phyloP scores from a whole-genome alignment of 2,329 filamentous ascomycete genomes.

The Cryoendolithus antarcticus region DNA sequence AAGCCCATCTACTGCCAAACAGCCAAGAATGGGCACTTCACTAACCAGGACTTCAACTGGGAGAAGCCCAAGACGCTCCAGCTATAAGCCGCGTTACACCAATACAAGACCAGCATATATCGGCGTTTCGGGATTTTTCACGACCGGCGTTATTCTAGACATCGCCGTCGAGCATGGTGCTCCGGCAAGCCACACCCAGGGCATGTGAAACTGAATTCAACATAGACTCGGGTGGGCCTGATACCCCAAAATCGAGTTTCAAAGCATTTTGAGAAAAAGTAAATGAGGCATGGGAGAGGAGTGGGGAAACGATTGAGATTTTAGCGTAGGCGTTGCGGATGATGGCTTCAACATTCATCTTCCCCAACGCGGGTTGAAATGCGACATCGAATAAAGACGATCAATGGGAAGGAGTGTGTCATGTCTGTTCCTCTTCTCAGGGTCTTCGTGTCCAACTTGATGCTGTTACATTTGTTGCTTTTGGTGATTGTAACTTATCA shows the following conservation, averaged over 20 bases:
- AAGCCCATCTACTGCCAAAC: conserved; percentile 98
- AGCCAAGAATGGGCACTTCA: conserved; percentile 99
- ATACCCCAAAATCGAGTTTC: conserved; percentile 12
- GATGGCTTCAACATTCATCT: conserved; percentile 15
- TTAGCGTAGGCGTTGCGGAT: conserved; percentile 16
- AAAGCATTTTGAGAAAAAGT: conserved; percentile 1
- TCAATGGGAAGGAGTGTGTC: background rate
- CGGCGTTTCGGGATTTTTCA: conserved; percentile 1
- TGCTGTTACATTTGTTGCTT: conserved; percentile 2
- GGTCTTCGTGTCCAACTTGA: background rate
- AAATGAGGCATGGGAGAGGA: conserved; percentile 6
- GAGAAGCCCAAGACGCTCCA: conserved; percentile 94
- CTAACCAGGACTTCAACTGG: conserved; percentile 95
- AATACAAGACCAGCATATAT: conserved; percentile 5
- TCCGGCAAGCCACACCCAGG: conserved; percentile 5
- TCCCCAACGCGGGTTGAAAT: too few relatives aligned
- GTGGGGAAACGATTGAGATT: conserved; percentile 5
- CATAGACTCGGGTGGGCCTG: conserved; percentile 13
- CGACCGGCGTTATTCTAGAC: conserved; percentile 1
- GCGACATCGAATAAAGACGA: conserved; percentile 2
- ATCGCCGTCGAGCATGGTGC: conserved; percentile 5
- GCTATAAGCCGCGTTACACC: conserved; percentile 49
- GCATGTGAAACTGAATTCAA: conserved; percentile 13
- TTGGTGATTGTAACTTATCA: conserved; percentile 2
- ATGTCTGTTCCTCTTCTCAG: background rate